phyloP scores from a whole-genome alignment of 768 basidiomycete species.

The Boletus rubroflammeus region DNA sequence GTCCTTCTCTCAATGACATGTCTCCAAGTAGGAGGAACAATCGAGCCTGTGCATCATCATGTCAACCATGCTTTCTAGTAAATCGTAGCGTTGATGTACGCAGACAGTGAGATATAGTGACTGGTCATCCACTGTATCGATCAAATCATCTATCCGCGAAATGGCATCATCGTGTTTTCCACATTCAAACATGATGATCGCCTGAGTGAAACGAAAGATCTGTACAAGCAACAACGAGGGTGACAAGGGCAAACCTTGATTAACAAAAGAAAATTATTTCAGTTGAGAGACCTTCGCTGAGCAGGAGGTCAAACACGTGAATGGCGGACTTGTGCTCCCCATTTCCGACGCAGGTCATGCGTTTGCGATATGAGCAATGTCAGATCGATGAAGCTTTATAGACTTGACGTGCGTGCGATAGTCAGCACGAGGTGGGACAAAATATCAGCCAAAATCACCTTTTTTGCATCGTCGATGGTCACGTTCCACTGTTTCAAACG shows the following conservation, averaged over 20 bases:
- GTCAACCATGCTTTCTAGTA: background rate
- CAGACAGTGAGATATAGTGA: background rate
- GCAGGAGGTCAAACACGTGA: constrained; percentile 7
- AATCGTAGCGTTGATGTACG: background rate
- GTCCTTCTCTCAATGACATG: background rate
- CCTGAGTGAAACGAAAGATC: background rate
- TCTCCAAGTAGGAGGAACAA: background rate
- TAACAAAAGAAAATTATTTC: constrained; percentile 9
- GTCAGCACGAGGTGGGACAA: background rate
- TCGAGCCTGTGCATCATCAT: background rate
- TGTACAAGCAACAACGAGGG: background rate
- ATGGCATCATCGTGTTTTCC: constrained; percentile 6
- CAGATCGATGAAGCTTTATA: constrained; percentile 1
- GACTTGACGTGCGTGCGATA: background rate
- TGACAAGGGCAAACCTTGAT: constrained; percentile 4
- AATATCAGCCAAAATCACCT: background rate
- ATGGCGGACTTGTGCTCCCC: constrained; percentile 4
- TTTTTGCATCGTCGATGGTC: constrained; percentile 4
- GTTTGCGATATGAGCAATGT: constrained; percentile 8
- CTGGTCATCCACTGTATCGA: background rate
- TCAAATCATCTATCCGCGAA: constrained; percentile 3
- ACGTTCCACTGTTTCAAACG: background rate
- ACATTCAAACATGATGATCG: constrained; percentile 5
- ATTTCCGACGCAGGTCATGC: background rate
- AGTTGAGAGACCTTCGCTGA: background rate